Evolutionary conservation across 371 early-diverging fungal species (phyloP).

Genomic region (Mortierella sp.): DNA sequence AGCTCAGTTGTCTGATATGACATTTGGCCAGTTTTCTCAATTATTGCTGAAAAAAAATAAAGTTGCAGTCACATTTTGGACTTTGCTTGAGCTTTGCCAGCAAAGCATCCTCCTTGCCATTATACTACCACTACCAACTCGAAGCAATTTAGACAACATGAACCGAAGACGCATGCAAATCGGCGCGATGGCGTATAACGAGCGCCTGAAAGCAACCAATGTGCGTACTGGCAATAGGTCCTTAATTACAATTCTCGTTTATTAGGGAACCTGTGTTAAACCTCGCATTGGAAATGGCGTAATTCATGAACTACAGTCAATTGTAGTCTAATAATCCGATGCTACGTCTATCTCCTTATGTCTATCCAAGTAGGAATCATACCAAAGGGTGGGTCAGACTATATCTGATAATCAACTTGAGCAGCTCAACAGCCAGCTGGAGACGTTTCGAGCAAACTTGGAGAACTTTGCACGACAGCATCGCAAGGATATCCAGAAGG

Average conservation of each 20-base stretch:
- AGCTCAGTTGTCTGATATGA: too few relatives aligned
- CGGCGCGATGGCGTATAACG: conserved; percentile 45
- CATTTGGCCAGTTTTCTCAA: too few relatives aligned
- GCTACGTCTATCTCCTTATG: neutral
- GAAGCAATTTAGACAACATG: conserved; percentile 13
- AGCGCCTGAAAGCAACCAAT: conserved; percentile 44
- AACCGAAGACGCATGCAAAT: conserved; percentile 47
- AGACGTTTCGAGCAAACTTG: conserved; percentile 82
- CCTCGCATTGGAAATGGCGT: neutral
- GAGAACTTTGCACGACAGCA: conserved; percentile 90
- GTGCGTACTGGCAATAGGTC: conserved; percentile 7
- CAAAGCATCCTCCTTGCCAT: neutral
- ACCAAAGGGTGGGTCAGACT: conserved; percentile 65
- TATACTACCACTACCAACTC: neutral
- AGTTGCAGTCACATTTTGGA: conserved; percentile 5
- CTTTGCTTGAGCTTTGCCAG: neutral
- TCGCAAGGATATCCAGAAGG: conserved; percentile 87
- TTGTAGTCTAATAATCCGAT: neutral
- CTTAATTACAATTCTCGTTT: neutral
- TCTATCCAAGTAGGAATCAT: conserved; percentile 61
- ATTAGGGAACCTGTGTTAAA: neutral
- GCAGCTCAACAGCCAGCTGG: conserved; percentile 80
- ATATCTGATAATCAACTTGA: conserved; percentile 70
- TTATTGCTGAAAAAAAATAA: neutral
- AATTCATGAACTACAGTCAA: neutral